Percentiles rank a stretch among this genome's conserved stretches.
Conservation (phyloP, 2,329 filamentous ascomycete genomes). For the Neopestalotiopsis sp. region DNA sequence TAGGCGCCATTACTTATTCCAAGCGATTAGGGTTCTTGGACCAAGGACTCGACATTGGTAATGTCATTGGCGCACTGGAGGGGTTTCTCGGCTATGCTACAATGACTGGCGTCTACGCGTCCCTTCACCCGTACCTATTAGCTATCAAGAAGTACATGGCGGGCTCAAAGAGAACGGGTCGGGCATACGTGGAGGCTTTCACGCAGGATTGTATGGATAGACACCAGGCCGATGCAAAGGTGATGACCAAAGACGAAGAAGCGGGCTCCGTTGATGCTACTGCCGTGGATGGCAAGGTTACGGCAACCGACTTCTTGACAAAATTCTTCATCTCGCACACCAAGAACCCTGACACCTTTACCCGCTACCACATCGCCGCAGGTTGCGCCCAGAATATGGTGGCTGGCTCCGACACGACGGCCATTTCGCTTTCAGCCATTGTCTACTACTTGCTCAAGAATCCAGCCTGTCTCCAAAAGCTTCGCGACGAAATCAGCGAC, state of each 20-base stretch:
- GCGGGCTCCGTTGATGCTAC: background rate
- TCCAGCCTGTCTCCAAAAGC: constrained; percentile 22
- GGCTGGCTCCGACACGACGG: constrained; percentile 44
- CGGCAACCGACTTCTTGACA: constrained; percentile 32
- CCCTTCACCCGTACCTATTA: constrained; percentile 24
- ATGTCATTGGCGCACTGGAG: constrained; percentile 7
- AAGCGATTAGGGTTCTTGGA: constrained; percentile 33
- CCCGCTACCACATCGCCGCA: constrained; percentile 25
- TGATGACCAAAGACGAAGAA: background rate
- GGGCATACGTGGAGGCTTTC: constrained; percentile 34
- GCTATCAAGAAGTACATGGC: constrained; percentile 20
- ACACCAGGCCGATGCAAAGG: constrained; percentile 20
- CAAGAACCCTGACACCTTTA: constrained; percentile 39
- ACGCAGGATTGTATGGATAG: constrained; percentile 25
- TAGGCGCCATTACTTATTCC: constrained; percentile 28
- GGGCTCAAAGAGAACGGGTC: constrained; percentile 29
- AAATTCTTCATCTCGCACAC: constrained; percentile 33
- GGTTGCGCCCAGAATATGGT: constrained; percentile 34
- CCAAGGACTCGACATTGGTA: constrained; percentile 28
- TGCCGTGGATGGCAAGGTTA: background rate
- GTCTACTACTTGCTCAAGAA: constrained; percentile 31
- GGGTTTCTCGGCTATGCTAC: constrained; percentile 27
- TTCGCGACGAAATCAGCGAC: constrained; percentile 30
- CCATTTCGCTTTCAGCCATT: constrained; percentile 37
- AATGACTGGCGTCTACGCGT: constrained; percentile 31